Evolutionary conservation across 176 grass and related monocot genomes (phyloP).

Genomic region (Cenchrus fungigraminus): DNA sequence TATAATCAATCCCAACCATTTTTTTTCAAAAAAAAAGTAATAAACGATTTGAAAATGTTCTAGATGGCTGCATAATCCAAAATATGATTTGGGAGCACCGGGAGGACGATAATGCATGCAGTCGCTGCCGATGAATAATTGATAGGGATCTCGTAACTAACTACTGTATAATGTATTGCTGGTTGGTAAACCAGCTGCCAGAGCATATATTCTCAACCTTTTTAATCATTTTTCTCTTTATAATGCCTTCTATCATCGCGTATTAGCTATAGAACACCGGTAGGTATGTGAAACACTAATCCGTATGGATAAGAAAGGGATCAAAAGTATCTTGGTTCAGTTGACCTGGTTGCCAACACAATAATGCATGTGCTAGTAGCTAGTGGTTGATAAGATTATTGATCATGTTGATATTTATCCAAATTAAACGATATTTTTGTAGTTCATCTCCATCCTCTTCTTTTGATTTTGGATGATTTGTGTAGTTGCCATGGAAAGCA

Average conservation of each 20-base stretch:
- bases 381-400: background rate
- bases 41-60: background rate
- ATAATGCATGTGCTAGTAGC: background rate
- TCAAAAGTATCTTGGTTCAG: conserved; percentile 8
- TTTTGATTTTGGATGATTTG: background rate
- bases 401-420: background rate
- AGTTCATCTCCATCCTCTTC: background rate
- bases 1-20: background rate
- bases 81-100: conserved; percentile 19
- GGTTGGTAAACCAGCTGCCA: conserved; percentile 43
- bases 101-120: conserved; percentile 11
- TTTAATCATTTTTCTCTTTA: background rate
- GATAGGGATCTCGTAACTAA: conserved; percentile 56
- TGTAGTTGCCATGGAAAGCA: background rate
- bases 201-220: background rate
- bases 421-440: background rate
- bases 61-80: background rate
- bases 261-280: background rate
- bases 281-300: background rate
- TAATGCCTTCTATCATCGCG: background rate
- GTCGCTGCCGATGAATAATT: conserved; percentile 37
- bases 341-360: conserved; percentile 7
- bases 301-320: conserved; percentile 4
- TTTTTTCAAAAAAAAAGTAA: background rate
- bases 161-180: conserved; percentile 45